Percentiles rank a stretch among this genome's conserved stretches.
Conservation (phyloP, 208 protist genomes). For the Acanthamoeba healyi region DNA sequence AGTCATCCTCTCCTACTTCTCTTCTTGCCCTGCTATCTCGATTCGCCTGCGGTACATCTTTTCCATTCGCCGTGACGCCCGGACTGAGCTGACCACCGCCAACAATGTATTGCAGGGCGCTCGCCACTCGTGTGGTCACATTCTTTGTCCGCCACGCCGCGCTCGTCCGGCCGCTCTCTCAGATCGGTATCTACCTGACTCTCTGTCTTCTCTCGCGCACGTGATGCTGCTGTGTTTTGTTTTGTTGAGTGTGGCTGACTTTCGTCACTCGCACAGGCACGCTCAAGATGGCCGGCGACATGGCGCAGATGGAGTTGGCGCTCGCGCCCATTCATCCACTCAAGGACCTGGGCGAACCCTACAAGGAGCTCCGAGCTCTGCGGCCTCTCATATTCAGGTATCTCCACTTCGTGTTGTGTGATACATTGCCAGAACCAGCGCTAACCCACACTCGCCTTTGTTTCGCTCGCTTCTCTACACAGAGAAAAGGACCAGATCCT, state of each 20-base stretch:
- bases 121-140: not conserved
- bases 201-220: too few relatives aligned
- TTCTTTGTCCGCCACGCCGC: conserved; percentile 46
- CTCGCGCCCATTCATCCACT: conserved; percentile 40
- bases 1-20: not conserved
- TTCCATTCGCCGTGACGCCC: too few relatives aligned
- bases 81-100: not conserved
- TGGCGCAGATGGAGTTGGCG: conserved; percentile 67
- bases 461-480: not conserved
- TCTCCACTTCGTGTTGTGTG: not conserved
- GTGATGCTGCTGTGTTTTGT: too few relatives aligned
- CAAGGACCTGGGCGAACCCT: conserved; percentile 46
- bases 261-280: not conserved
- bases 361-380: conserved; percentile 41
- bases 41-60: not conserved
- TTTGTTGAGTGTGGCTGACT: not conserved
- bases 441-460: too few relatives aligned
- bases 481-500: conserved; percentile 62
- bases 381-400: conserved; percentile 10
- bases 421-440: not conserved
- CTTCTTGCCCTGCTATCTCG: not conserved
- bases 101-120: too few relatives aligned
- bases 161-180: conserved; percentile 38
- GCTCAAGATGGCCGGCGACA: conserved; percentile 53
- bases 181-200: conserved; percentile 35